Conservation (phyloP, 2,329 filamentous ascomycete genomes). For the Xylariales sp. region DNA sequence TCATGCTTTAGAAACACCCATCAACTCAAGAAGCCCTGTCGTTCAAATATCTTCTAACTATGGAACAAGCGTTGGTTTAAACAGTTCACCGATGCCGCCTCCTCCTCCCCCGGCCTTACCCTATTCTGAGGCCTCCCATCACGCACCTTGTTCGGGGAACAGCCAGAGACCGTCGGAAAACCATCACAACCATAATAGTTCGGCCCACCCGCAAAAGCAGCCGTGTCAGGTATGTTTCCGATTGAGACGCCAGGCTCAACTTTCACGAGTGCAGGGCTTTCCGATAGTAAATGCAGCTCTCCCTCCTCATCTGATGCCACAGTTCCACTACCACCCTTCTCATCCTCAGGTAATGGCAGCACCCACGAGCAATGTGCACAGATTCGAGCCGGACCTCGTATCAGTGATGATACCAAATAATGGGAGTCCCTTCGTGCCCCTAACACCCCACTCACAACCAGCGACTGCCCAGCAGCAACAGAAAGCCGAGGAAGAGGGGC, state of each 20-base stretch:
- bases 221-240: constrained; percentile 48
- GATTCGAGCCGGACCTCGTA: constrained; percentile 40
- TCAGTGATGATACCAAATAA: constrained; percentile 47
- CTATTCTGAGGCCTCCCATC: constrained; percentile 22
- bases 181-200: constrained; percentile 25
- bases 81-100: constrained; percentile 40
- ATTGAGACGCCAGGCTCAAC: constrained; percentile 47
- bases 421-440: constrained; percentile 36
- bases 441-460: constrained; percentile 34
- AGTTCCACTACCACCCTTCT: constrained; percentile 41
- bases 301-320: constrained; percentile 43
- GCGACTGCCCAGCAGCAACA: constrained; percentile 1
- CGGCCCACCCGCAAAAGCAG: constrained; percentile 39
- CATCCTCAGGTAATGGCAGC: constrained; percentile 48
- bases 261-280: constrained; percentile 44
- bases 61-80: constrained; percentile 19
- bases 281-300: constrained; percentile 43
- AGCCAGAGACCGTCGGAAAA: constrained; percentile 20
- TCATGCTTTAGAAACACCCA: constrained; percentile 29
- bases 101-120: constrained; percentile 34
- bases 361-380: constrained; percentile 40
- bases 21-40: constrained; percentile 8
- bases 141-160: constrained; percentile 20
- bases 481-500: constrained; percentile 3
- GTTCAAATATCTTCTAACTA: constrained; percentile 7